Base-by-base conservation (phyloP, 1,139 yeast species). In the Suhomyces bolitotheri region DNA sequence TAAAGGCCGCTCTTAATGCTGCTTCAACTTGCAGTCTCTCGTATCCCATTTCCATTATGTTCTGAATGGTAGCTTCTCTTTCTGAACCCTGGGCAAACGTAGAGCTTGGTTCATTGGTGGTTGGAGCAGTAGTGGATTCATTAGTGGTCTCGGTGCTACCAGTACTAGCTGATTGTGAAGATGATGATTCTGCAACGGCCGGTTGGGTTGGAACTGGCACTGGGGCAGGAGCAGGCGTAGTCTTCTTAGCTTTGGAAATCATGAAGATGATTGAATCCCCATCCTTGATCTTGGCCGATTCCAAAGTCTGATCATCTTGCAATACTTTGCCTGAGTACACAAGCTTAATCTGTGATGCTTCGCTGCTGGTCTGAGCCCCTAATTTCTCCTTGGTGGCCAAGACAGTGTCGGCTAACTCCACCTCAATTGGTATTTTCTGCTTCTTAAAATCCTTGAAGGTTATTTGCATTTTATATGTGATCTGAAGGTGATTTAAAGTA, bases 31-130 rank as follows among this genome's bases (percentile, higher is more conserved):
- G 87, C 5, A 79, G 74, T 51, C 96, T 80, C 34, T 85, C 89
- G 58, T 88, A 94, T 10, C 98, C 98, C 97, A 92, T 89, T 52
- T 88, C 97, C 82, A 89, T 78, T 57, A 92, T 88, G 55, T 84
- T 84, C 46, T 72, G 76, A 42, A 92, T 78, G 15, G 85, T 82
- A 11, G 80, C 71, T 47, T 82, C 86, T 47, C 89, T 71, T 39
- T 76, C 81, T 28, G 65, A 56, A 11, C 94, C 94, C 33, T 75
- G 74, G 19, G 88, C 78, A 53, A 78, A 76, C 8, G 78, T 70
- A 7, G 78, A 70, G 26, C 39, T 34, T 23, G 39, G 37, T 9
- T 32, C 40, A 2, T 20, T 9, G 2, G 24, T 16, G 6, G 22
- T 8, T 26, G 36, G 29, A 8, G 41, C 21, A 56, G 46, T 68